Evolutionary conservation across 352 stramenopile genomes (phyloP).

Genomic region (Pythium aquatile): DNA sequence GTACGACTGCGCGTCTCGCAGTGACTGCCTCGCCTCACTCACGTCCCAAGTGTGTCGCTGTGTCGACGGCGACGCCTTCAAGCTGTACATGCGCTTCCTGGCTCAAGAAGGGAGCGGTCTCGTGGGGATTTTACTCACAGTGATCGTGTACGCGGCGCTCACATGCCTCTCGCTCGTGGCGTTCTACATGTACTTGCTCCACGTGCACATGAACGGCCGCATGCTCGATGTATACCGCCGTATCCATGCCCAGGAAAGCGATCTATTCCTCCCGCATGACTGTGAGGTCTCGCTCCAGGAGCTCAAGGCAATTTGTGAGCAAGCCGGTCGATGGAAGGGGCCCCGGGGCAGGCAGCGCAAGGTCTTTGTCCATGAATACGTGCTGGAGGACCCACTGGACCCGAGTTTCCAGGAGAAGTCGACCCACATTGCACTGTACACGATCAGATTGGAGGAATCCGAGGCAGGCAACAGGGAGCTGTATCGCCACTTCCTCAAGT

Average conservation of each 20-base stretch:
- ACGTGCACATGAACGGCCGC: conserved; percentile 89
- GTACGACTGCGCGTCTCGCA: conserved; percentile 61
- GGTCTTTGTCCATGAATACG: conserved; percentile 83
- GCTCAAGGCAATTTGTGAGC: conserved; percentile 58
- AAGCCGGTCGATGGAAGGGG: conserved; percentile 63
- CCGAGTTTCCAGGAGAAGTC: conserved; percentile 59
- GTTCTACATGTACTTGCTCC: conserved; percentile 80
- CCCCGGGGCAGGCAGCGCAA: conserved; percentile 58
- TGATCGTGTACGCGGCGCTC: conserved; percentile 73
- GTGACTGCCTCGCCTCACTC: conserved; percentile 40
- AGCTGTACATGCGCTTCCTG: conserved; percentile 83
- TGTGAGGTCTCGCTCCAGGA: conserved; percentile 79
- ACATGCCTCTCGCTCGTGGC: conserved; percentile 49
- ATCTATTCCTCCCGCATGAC: conserved; percentile 89
- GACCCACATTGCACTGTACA: conserved; percentile 83
- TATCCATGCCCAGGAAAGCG: conserved; percentile 61
- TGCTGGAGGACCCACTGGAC: conserved; percentile 69
- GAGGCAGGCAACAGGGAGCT: conserved; percentile 42
- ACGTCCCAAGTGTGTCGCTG: conserved; percentile 49
- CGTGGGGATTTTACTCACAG: conserved; percentile 71
- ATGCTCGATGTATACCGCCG: conserved; percentile 88
- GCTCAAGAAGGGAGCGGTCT: conserved; percentile 71
- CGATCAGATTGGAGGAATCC: conserved; percentile 45
- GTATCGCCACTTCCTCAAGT: conserved; percentile 87
- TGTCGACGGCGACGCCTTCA: conserved; percentile 87